phyloP scores from a whole-genome alignment of 1,284 basidiomycete species.

The Flammula alnicola region DNA sequence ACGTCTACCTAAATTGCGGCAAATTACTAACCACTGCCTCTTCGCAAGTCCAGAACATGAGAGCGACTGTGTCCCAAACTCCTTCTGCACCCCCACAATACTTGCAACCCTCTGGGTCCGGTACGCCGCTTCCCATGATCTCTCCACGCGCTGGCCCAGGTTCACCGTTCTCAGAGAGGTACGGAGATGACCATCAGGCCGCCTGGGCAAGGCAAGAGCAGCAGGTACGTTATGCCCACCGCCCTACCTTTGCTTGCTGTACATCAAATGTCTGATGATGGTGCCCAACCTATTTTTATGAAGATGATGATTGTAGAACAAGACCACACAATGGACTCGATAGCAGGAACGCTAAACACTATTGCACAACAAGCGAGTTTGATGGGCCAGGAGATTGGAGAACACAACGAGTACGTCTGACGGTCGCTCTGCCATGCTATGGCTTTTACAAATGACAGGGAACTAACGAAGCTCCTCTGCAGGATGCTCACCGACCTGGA shows the following conservation, averaged over 20 bases:
- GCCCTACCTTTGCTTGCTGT: too few relatives aligned
- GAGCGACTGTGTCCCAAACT: slow-evolving; percentile 51
- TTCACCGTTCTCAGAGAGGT: slow-evolving; percentile 30
- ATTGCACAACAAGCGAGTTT: slow-evolving; percentile 87
- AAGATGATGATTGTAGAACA: slow-evolving; percentile 87
- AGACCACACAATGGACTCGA: slow-evolving; percentile 84
- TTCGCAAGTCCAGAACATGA: slow-evolving; percentile 68
- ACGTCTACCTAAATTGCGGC: too few relatives aligned
- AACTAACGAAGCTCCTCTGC: not conserved
- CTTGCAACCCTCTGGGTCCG: slow-evolving; percentile 24
- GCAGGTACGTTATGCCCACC: too few relatives aligned
- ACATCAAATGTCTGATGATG: too few relatives aligned
- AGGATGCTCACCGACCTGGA: slow-evolving; percentile 89
- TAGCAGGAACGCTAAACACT: slow-evolving; percentile 81
- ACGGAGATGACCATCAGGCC: slow-evolving; percentile 64
- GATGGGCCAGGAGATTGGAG: slow-evolving; percentile 87
- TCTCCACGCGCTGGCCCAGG: slow-evolving; percentile 25
- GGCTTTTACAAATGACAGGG: too few relatives aligned
- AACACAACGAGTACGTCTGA: slow-evolving; percentile 81
- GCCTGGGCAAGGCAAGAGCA: slow-evolving; percentile 86
- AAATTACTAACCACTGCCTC: slow-evolving; percentile 28
- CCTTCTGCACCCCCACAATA: slow-evolving; percentile 18
- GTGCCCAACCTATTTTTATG: not conserved
- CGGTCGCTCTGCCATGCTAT: too few relatives aligned
- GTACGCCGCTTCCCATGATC: slow-evolving; percentile 21